Base-by-base conservation (phyloP, 306 rosid genomes). In the Citrullus colocynthis region DNA sequence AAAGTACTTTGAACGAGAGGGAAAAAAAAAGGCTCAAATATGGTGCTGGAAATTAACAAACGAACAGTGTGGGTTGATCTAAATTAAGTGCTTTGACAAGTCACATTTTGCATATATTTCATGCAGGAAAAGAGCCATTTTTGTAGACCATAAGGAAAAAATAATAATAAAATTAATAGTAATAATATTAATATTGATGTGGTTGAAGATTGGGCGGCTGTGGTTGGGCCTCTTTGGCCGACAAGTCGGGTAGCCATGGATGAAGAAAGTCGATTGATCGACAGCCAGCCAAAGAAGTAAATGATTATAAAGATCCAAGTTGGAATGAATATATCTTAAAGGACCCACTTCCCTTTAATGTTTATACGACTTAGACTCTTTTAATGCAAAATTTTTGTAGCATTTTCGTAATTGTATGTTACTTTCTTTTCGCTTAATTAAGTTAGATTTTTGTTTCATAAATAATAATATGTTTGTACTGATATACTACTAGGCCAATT, bases 201-300 rank as follows among this genome's bases (percentile, higher is more conserved):
- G 57, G 18, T 17, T 48, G 57, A 49, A 45, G 57, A 7, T 71
- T 71, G 76, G 76, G 76, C 76, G 76, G 76, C 76, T 4, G 39
- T 14, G 76, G 76, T 6, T 41, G 74, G 74, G 74, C 75, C 75
- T 24, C 20, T 15, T 36, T 0, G 76, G 76, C 76, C 76, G 76
- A 71, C 76, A 71, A 6, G 76, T 70, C 76, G 41, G 76, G 21
- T 14, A 70, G 76, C n/a, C 24, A 45, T 45, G 56, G 74, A 55
- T 32, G 49, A 37, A 65, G 44, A 10, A 65, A 65, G 71, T 65
- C 73, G 70, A 63, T 34, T 15, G 45, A 63, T 63, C 70, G 51
- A 65, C 73, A 41, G 5, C 36, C 34, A 67, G 14, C 49, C 74
- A 42, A 20, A 21, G 30, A 41, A 67, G 54, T 41, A 67, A 10